Evolutionary conservation across 768 basidiomycete species (phyloP), one percentile per base, ranked within the genome.

Genomic region (Suillus subalutaceus): DNA sequence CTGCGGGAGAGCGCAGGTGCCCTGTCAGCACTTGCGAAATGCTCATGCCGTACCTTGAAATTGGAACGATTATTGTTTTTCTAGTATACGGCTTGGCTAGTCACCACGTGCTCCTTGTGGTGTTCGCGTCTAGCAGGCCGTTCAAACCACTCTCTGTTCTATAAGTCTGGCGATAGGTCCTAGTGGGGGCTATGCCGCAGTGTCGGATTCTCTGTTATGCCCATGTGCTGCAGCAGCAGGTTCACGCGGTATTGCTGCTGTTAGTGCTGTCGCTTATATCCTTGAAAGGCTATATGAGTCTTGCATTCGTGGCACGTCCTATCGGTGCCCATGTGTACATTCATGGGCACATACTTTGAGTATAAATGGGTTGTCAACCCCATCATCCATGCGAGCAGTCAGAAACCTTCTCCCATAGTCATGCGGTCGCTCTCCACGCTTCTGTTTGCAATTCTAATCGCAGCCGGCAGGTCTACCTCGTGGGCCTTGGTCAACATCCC

Each of bases 381-480:
- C 44, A 46, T 20, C 9, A n/a, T n/a, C 2, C 38, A 18, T 58
- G 20, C 38, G 15, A 40, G 2, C 23, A 38, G 23, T n/a, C 8
- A 7, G 16, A 16, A 59, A 26, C 16, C 38, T 59, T 13, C n/a
- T 2, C 8, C 16, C 57, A 18, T 16, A 59, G 38, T 26, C 44
- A 73, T 73, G 73, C 58, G 46, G 61, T 65, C 67, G 18, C 63
- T 70, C 43, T 18, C 53, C 41, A 44, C 63, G 2, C 48, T 70
- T 48, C 13, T 44, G 18, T 46, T 65, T 35, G n/a, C 62, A 9
- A 37, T 30, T 23, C 40, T 71, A 8, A 43, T 74, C 48, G 63
- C 65, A 15, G 53, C 57, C 2, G 67, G 57, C 56, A 26, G 15
- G 20, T 67, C 61, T 43, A 67, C 71, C 3, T 65, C 62, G 4